Percentiles rank a stretch among this genome's conserved stretches.
phyloP scores from a whole-genome alignment of 2,329 filamentous ascomycete species.

The Elsinoe perseae region DNA sequence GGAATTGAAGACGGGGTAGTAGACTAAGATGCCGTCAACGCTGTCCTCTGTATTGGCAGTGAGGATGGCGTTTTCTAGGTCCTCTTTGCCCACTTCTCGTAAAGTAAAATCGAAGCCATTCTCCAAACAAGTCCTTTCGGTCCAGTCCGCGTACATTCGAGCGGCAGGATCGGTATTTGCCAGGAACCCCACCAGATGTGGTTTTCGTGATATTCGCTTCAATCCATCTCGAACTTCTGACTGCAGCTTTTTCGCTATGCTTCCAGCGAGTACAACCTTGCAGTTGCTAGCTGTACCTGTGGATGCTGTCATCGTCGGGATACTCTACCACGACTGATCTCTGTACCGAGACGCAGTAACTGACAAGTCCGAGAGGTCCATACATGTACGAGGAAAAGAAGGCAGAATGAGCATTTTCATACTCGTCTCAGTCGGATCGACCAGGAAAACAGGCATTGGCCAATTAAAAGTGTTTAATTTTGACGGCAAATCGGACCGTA shows the following conservation, averaged over 20 bases:
- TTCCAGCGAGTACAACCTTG: slow-evolving; percentile 86
- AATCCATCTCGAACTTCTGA: slow-evolving; percentile 70
- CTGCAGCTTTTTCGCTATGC: slow-evolving; percentile 75
- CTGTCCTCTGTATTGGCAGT: slow-evolving; percentile 69
- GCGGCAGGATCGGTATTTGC: slow-evolving; percentile 88
- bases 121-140: slow-evolving; percentile 88
- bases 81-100: slow-evolving; percentile 73
- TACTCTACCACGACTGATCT: not conserved
- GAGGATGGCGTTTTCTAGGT: slow-evolving; percentile 81
- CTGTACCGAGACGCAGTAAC: not conserved
- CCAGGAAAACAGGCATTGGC: not conserved
- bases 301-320: not conserved
- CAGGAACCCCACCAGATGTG: slow-evolving; percentile 81
- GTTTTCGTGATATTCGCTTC: slow-evolving; percentile 61
- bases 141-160: slow-evolving; percentile 92
- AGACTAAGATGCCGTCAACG: slow-evolving; percentile 89
- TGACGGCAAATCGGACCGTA: slow-evolving; percentile 2
- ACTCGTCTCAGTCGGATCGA: not conserved
- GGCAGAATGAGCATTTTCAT: not conserved
- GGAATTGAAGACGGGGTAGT: slow-evolving; percentile 94
- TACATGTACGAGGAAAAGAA: not conserved
- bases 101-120: slow-evolving; percentile 90
- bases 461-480: slow-evolving; percentile 4
- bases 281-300: slow-evolving; percentile 45
- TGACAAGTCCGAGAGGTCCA: not conserved